phyloP scores from a whole-genome alignment of 306 rosid species.

The Carpinus fangiana region DNA sequence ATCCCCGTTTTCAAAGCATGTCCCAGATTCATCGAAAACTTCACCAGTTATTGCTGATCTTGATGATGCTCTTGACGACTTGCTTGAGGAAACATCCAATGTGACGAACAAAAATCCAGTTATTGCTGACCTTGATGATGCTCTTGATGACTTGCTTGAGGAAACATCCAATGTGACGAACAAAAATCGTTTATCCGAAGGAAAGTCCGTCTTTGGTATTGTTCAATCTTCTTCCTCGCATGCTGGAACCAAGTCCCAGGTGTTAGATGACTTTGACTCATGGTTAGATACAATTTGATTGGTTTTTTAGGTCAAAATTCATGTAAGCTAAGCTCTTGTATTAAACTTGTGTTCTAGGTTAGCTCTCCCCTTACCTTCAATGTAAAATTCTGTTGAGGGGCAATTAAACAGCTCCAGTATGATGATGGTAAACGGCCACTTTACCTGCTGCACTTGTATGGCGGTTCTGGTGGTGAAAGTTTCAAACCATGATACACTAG shows the following conservation, averaged over 20 bases:
- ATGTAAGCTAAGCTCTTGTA: constrained; percentile 22
- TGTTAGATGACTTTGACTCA: constrained; percentile 63
- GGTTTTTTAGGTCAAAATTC: constrained; percentile 1
- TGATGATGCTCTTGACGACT: constrained; percentile 72
- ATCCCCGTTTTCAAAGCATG: constrained; percentile 35
- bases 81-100: constrained; percentile 62
- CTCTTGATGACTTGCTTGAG: constrained; percentile 67
- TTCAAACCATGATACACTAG: not conserved
- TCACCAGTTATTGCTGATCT: constrained; percentile 35
- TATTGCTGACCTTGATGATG: constrained; percentile 56
- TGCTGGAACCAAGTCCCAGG: constrained; percentile 45
- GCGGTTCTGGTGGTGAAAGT: not conserved
- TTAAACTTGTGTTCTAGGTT: not conserved
- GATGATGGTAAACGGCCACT: not conserved
- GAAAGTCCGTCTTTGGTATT: constrained; percentile 19
- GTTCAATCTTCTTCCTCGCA: constrained; percentile 38
- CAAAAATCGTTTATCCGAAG: constrained; percentile 31
- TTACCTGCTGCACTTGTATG: not conserved
- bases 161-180: constrained; percentile 48
- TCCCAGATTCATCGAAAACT: constrained; percentile 31
- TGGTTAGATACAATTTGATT: constrained; percentile 74
- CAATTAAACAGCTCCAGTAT: not conserved
- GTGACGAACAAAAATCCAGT: not conserved
- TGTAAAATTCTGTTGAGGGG: not conserved
- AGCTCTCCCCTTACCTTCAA: not conserved